Evolutionary conservation across 805 yeast species (phyloP).

Genomic region (Diddensiella transvaalensis): DNA sequence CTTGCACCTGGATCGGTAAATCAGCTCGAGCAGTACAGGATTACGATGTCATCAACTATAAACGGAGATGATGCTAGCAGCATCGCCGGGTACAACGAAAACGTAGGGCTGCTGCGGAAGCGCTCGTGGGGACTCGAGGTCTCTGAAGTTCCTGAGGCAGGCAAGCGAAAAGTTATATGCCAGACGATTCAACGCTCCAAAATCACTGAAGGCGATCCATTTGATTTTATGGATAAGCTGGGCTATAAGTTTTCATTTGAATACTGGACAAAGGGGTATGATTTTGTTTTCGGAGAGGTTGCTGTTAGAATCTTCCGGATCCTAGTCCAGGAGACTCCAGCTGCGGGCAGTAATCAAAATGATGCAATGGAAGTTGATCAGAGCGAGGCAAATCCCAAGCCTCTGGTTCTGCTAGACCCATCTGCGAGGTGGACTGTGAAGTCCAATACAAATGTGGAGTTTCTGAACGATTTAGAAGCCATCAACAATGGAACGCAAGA

Average conservation of each 20-base stretch:
- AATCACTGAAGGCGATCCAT: slow-evolving; percentile 36
- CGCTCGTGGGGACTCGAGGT: slow-evolving; percentile 31
- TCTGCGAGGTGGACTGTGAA: slow-evolving; percentile 42
- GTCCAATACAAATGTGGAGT: slow-evolving; percentile 66
- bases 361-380: slow-evolving; percentile 7
- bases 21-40: slow-evolving; percentile 35
- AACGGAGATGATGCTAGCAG: slow-evolving; percentile 7
- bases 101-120: slow-evolving; percentile 9
- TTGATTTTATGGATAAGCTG: slow-evolving; percentile 49
- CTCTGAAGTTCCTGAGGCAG: slow-evolving; percentile 39
- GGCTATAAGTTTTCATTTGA: slow-evolving; percentile 68
- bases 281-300: slow-evolving; percentile 58
- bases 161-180: slow-evolving; percentile 47
- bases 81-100: slow-evolving; percentile 11
- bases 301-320: slow-evolving; percentile 53
- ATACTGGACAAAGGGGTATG: slow-evolving; percentile 57
- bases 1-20: slow-evolving; percentile 33
- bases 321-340: slow-evolving; percentile 28
- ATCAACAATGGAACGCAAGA: slow-evolving; percentile 63
- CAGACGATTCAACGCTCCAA: slow-evolving; percentile 63
- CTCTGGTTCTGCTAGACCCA: slow-evolving; percentile 26
- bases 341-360: no score
- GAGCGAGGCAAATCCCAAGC: not conserved
- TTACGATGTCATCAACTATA: slow-evolving; percentile 16
- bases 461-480: slow-evolving; percentile 70